Evolutionary conservation across 345 rosid species (phyloP).

Genomic region (Moricandia moricandioides): DNA sequence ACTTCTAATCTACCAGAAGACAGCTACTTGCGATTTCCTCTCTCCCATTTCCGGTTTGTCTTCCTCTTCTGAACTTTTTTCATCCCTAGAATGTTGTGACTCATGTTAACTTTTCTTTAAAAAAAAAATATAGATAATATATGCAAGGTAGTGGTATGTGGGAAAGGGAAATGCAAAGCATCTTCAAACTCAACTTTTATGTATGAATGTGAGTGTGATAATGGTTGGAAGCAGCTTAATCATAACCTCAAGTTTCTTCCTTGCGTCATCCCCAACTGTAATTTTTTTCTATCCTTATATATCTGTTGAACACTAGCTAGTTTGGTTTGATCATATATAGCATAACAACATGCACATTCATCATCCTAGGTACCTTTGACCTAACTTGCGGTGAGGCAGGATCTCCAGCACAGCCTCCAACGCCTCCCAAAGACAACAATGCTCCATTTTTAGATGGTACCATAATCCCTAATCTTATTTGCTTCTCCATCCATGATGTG

Average conservation of each 20-base stretch:
- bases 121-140: slow-evolving; percentile 38
- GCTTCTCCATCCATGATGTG: background rate
- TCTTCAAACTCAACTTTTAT: slow-evolving; percentile 36
- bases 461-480: slow-evolving; percentile 10
- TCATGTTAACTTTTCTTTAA: background rate
- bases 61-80: slow-evolving; percentile 4
- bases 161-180: slow-evolving; percentile 62
- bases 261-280: slow-evolving; percentile 79
- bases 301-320: background rate
- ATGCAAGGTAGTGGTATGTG: slow-evolving; percentile 61
- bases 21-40: slow-evolving; percentile 32
- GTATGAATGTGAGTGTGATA: slow-evolving; percentile 60
- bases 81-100: background rate
- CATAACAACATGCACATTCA: background rate
- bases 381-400: slow-evolving; percentile 45
- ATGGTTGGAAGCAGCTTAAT: slow-evolving; percentile 74
- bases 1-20: slow-evolving; percentile 34
- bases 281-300: slow-evolving; percentile 27
- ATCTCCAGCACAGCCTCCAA: slow-evolving; percentile 44
- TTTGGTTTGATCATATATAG: slow-evolving; percentile 11
- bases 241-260: slow-evolving; percentile 65
- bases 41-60: slow-evolving; percentile 42
- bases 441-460: slow-evolving; percentile 56
- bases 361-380: slow-evolving; percentile 51
- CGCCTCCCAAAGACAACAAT: slow-evolving; percentile 29